Percentiles rank a stretch among this genome's conserved stretches.
phyloP scores from a whole-genome alignment of 1,284 basidiomycete genomes.

The Porogramme epimiltina region DNA sequence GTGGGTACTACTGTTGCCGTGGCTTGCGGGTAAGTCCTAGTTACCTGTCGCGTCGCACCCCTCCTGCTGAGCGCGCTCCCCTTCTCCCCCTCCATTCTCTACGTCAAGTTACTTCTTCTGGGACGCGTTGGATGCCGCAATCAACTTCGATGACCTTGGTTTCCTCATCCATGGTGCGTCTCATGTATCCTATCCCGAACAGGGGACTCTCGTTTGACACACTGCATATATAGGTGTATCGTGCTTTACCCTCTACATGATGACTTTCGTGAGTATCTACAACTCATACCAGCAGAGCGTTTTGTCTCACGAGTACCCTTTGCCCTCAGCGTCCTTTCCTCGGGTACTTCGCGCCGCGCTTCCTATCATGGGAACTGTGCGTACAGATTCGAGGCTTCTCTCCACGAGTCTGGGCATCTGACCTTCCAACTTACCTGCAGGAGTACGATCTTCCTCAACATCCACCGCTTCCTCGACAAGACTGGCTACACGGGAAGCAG shows the following conservation, averaged over 20 bases:
- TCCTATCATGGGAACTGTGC: constrained; percentile 75
- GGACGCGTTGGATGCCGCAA: constrained; percentile 58
- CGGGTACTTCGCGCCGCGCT: constrained; percentile 70
- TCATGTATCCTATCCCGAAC: neutral
- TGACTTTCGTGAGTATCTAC: constrained; percentile 56
- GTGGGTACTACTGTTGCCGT: constrained; percentile 52
- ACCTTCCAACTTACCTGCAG: constrained; percentile 32
- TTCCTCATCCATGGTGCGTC: constrained; percentile 67
- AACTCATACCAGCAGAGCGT: neutral
- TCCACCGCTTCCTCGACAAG: constrained; percentile 74
- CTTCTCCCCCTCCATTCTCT: neutral
- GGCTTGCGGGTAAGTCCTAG: constrained; percentile 51
- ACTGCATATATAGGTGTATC: constrained; percentile 43
- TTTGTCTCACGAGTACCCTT: neutral
- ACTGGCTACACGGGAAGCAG: constrained; percentile 65
- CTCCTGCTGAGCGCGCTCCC: constrained; percentile 1
- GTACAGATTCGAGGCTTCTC: no score
- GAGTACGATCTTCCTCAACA: constrained; percentile 78
- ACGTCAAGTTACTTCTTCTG: constrained; percentile 57
- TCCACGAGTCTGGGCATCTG: neutral
- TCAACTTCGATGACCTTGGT: constrained; percentile 56
- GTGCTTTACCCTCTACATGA: constrained; percentile 59
- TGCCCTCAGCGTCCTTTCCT: constrained; percentile 65
- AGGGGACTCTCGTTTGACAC: neutral
- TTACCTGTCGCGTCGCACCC: neutral